These are phyloP conservation scores for Moesziomyces parantarcticus DNA, from an alignment of 1,284 basidiomycete genomes.

Conservation along the genomic window DNA sequence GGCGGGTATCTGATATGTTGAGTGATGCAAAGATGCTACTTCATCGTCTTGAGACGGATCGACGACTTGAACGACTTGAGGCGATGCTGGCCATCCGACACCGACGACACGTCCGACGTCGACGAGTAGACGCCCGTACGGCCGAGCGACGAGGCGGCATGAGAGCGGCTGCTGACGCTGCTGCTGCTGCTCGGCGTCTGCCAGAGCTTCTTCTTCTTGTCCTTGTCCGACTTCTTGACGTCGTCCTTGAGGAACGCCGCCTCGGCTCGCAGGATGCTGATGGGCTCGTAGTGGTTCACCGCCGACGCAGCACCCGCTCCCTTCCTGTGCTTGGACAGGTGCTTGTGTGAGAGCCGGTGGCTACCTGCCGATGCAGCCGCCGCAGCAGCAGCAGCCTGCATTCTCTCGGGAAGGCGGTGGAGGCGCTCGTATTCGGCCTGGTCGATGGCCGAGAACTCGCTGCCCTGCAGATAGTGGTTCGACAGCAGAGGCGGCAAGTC, in stretches of 20 bases:
- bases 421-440: slow-evolving; percentile 29
- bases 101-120: slow-evolving; percentile 22
- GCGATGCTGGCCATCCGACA: slow-evolving; percentile 18
- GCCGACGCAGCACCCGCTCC: slow-evolving; percentile 1
- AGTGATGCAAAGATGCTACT: slow-evolving; percentile 6
- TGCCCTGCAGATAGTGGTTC: slow-evolving; percentile 40
- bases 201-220: slow-evolving; percentile 28
- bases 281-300: slow-evolving; percentile 26
- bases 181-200: slow-evolving; percentile 6
- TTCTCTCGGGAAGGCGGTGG: slow-evolving; percentile 30
- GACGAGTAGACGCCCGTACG: slow-evolving; percentile 5
- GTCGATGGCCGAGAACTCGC: slow-evolving; percentile 17
- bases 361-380: slow-evolving; percentile 6
- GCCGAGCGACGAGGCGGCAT: slow-evolving; percentile 4
- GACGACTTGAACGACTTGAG: slow-evolving; percentile 35
- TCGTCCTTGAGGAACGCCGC: slow-evolving; percentile 37
- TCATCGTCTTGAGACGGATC: slow-evolving; percentile 29
- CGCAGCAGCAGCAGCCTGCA: slow-evolving; percentile 15
- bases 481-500: slow-evolving; percentile 42
- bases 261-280: slow-evolving; percentile 46
- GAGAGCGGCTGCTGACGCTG: slow-evolving; percentile 9
- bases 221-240: slow-evolving; percentile 9
- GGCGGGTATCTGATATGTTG: neutral
- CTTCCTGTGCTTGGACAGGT: slow-evolving; percentile 34
- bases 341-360: slow-evolving; percentile 22